These are phyloP conservation scores for Xylaria palmicola DNA, from an alignment of 495 filamentous ascomycete species.

Conservation along the genomic window DNA sequence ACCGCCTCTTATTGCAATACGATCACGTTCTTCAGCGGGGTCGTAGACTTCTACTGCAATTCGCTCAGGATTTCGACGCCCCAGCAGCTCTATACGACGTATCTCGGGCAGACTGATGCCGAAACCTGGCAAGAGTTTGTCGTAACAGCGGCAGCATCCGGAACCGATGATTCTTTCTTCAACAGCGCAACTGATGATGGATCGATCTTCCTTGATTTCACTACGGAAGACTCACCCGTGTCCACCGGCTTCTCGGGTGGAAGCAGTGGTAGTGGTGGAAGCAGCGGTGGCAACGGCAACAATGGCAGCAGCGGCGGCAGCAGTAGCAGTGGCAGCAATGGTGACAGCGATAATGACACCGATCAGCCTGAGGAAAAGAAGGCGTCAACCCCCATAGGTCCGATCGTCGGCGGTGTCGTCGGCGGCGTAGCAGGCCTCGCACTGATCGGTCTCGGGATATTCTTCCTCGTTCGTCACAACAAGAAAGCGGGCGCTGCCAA, in stretches of 20 bases:
- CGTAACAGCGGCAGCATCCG: conserved; percentile 4
- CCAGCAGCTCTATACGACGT: conserved; percentile 37
- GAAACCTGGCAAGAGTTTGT: conserved; percentile 22
- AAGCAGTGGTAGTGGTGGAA: not conserved
- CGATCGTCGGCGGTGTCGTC: conserved; percentile 50
- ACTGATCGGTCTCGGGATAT: conserved; percentile 38
- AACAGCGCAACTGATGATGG: not conserved
- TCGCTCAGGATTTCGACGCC: conserved; percentile 23
- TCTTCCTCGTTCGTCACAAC: conserved; percentile 37
- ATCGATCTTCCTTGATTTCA: not conserved
- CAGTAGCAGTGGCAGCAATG: not conserved
- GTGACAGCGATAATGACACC: not conserved
- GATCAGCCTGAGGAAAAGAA: not conserved
- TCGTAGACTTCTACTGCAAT: conserved; percentile 43
- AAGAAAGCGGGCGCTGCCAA: conserved; percentile 23
- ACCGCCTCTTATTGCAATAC: conserved; percentile 38
- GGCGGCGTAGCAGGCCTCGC: conserved; percentile 47
- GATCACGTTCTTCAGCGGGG: conserved; percentile 31
- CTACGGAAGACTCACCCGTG: not conserved
- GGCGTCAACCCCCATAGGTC: conserved; percentile 36
- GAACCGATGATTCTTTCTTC: not conserved
- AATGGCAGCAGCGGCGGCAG: conserved; percentile 2
- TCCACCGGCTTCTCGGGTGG: not conserved
- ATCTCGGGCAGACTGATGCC: conserved; percentile 30
- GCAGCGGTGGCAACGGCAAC: not conserved